phyloP scores from a whole-genome alignment of 2,329 filamentous ascomycete genomes.

The Phaeoacremonium minimum region DNA sequence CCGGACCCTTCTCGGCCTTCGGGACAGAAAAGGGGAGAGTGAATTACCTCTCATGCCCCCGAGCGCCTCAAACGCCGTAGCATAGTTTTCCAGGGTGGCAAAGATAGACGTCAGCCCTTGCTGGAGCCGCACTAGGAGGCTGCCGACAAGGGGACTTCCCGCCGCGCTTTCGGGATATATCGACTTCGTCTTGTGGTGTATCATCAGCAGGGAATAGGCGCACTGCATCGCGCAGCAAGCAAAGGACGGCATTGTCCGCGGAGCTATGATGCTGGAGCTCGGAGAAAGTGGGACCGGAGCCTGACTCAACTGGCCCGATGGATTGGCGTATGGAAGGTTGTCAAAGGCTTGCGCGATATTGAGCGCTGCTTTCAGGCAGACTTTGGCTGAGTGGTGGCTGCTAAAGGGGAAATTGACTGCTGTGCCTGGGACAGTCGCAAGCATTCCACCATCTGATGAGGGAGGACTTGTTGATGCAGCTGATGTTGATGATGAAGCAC shows the following conservation, averaged over 20 bases:
- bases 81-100: conserved; percentile 36
- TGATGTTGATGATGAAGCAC: conserved; percentile 16
- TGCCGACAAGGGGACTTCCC: conserved; percentile 21
- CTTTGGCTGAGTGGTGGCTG: conserved; percentile 40
- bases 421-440: neutral
- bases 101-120: conserved; percentile 35
- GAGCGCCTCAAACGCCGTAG: conserved; percentile 37
- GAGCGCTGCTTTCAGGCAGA: conserved; percentile 43
- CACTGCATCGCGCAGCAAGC: conserved; percentile 42
- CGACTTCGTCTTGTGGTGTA: conserved; percentile 33
- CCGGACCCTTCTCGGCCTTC: no score
- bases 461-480: conserved; percentile 14
- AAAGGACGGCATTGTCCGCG: conserved; percentile 40
- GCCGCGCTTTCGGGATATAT: conserved; percentile 21
- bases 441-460: neutral
- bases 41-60: conserved; percentile 40
- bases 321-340: conserved; percentile 39
- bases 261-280: conserved; percentile 29
- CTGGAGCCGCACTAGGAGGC: conserved; percentile 32
- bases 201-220: conserved; percentile 37
- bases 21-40: no score
- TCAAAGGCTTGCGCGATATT: conserved; percentile 42
- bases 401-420: conserved; percentile 33
- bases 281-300: conserved; percentile 26
- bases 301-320: conserved; percentile 24